phyloP scores from a whole-genome alignment of 371 early-diverging fungal genomes.

The Actinomucor elegans region DNA sequence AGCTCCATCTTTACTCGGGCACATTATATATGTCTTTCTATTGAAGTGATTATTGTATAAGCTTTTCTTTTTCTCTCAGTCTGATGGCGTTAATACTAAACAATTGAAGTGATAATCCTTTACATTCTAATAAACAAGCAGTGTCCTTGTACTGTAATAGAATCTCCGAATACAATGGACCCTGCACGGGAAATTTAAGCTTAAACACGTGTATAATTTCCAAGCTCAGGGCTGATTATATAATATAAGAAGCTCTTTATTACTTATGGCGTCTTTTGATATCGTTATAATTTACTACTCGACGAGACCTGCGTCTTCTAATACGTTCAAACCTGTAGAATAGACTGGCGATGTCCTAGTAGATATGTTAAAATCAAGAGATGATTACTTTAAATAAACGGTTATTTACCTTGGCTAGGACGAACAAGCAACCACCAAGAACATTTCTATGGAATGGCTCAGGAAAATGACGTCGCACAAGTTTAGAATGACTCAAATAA shows the following conservation, averaged over 20 bases:
- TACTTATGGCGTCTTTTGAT: slow-evolving; percentile 9
- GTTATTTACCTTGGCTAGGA: slow-evolving; percentile 40
- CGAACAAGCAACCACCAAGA: slow-evolving; percentile 54
- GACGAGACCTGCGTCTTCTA: slow-evolving; percentile 7
- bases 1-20: no score
- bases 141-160: no score
- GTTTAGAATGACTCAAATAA: slow-evolving; percentile 37
- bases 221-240: not conserved
- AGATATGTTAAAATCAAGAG: not conserved
- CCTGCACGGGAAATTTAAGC: not conserved
- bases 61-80: not conserved
- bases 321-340: slow-evolving; percentile 26
- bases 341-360: slow-evolving; percentile 25
- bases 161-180: no score
- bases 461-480: slow-evolving; percentile 40
- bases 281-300: slow-evolving; percentile 11
- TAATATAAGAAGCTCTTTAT: slow-evolving; percentile 1
- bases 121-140: no score
- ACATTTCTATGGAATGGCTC: slow-evolving; percentile 54
- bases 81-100: no score
- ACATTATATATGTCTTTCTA: no score
- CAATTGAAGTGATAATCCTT: no score
- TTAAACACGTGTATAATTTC: not conserved
- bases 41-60: no score
- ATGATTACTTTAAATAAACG: not conserved